A percentile compares a stretch with the other conserved stretches of the same genome.
Evolutionary conservation across 352 stramenopile genomes (phyloP).

Genomic region (Pythium oligandrum): DNA sequence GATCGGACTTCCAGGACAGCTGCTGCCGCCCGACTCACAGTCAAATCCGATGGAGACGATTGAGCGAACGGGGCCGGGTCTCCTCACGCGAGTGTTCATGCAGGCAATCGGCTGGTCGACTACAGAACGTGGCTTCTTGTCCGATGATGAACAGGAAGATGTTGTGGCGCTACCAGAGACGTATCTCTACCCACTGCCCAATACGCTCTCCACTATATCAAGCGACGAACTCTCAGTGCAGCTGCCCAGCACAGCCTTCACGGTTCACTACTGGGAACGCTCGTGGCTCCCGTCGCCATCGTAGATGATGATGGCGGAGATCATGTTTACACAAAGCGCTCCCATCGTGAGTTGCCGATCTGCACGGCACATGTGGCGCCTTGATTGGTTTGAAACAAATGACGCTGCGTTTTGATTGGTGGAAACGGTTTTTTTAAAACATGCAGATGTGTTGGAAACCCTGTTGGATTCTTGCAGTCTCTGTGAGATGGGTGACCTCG

Average conservation of each 20-base stretch:
- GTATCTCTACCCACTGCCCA: slow-evolving; percentile 40
- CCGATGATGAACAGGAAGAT: slow-evolving; percentile 5
- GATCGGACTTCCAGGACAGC: slow-evolving; percentile 3
- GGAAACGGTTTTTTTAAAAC: too few relatives aligned
- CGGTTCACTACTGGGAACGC: slow-evolving; percentile 45
- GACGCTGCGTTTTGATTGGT: too few relatives aligned
- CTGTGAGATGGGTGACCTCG: too few relatives aligned
- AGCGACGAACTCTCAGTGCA: neutral
- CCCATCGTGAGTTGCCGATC: too few relatives aligned
- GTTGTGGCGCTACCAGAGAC: slow-evolving; percentile 29
- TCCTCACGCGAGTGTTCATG: slow-evolving; percentile 53
- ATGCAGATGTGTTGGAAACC: too few relatives aligned
- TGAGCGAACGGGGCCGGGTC: slow-evolving; percentile 37
- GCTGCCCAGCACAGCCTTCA: slow-evolving; percentile 6
- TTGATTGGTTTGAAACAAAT: too few relatives aligned
- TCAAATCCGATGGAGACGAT: slow-evolving; percentile 36
- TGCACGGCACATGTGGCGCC: too few relatives aligned
- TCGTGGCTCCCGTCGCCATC: slow-evolving; percentile 21
- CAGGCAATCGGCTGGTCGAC: slow-evolving; percentile 29
- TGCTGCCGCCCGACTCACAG: neutral
- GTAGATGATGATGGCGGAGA: slow-evolving; percentile 1
- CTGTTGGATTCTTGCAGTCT: too few relatives aligned
- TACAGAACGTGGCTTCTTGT: slow-evolving; percentile 20
- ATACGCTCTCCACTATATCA: slow-evolving; percentile 4
- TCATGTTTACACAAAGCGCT: neutral